Base-by-base conservation (phyloP, 1,284 basidiomycete species). In the Melampsora larici-populina region DNA sequence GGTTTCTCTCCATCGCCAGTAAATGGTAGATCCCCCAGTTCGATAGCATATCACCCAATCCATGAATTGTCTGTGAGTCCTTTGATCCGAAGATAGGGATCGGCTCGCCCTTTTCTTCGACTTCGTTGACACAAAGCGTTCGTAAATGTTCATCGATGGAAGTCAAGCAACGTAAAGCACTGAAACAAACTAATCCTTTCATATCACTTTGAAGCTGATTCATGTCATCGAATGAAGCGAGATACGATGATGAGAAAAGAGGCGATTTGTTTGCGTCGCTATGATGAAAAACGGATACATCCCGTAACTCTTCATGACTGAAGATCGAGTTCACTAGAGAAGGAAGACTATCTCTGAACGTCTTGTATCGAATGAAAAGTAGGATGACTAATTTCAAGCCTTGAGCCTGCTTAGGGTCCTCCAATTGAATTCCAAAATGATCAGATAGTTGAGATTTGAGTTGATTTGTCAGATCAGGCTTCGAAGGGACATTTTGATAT, bases 41-140 rank as follows among this genome's bases (percentile, higher is more conserved):
- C 17, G 58, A 60, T 26, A 60, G 18, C 58, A 60, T 60, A 24
- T 60, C 58, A 60, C 58, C 58, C 58, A 60, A 60, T 60, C 17
- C 58, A 60, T 60, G 58, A 11, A 60, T 60, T 60, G 58, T 60
- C 29, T 24, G 58, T 15, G 58, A 60, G 17, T 60, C 58, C 29
- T 60, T 24, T 18, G 58, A 60, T 60, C 58, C 58, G 13, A 60
- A 60, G 15, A 60, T 60, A 26, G 58, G 58, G 29, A 60, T 60
- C 58, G n/a, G 29, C 15, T 60, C 58, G 2, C 29, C 15, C 18
- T 29, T 24, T 31, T 24, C 29, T n/a, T 60, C 24, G 2, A 60
- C 18, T 5, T 15, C 5, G 24, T 60, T 18, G 4, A 21, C 58
- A 17, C 58, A 60, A 29, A 26, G 18, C 3, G 11, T 26, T 60